These are phyloP conservation scores for Xylaria grammica DNA, from an alignment of 495 filamentous ascomycete genomes.

Conservation along the genomic window DNA sequence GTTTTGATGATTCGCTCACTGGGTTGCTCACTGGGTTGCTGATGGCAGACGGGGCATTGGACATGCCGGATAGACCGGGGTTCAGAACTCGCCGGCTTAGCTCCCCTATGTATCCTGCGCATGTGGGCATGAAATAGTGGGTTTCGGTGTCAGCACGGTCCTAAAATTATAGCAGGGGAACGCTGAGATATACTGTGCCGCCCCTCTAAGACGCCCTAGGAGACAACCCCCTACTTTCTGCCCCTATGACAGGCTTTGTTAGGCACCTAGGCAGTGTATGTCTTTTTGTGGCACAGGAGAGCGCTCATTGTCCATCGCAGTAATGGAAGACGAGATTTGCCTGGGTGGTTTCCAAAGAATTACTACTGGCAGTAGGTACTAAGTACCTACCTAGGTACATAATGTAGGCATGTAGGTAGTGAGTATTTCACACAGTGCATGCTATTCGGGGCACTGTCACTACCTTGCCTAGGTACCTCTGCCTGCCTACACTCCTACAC, in stretches of 20 bases:
- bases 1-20: conserved; percentile 39
- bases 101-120: conserved; percentile 16
- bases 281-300: neutral
- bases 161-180: conserved; percentile 14
- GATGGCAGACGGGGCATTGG: conserved; percentile 7
- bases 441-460: too few relatives aligned
- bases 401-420: neutral
- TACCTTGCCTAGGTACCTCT: too few relatives aligned
- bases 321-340: conserved; percentile 7
- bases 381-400: neutral
- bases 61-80: conserved; percentile 26
- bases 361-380: too few relatives aligned
- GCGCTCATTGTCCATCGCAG: conserved; percentile 9
- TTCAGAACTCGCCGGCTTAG: conserved; percentile 12
- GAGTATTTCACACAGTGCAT: neutral
- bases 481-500: neutral
- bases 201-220: neutral
- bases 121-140: conserved; percentile 16
- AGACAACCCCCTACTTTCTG: too few relatives aligned
- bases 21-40: neutral
- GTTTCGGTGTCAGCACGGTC: conserved; percentile 13
- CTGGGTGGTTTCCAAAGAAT: neutral
- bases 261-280: too few relatives aligned
- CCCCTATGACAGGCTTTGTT: neutral
- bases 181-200: conserved; percentile 12